These are phyloP conservation scores for Aspergillus cavernicola DNA, from an alignment of 495 filamentous ascomycete species.

Conservation along the genomic window DNA sequence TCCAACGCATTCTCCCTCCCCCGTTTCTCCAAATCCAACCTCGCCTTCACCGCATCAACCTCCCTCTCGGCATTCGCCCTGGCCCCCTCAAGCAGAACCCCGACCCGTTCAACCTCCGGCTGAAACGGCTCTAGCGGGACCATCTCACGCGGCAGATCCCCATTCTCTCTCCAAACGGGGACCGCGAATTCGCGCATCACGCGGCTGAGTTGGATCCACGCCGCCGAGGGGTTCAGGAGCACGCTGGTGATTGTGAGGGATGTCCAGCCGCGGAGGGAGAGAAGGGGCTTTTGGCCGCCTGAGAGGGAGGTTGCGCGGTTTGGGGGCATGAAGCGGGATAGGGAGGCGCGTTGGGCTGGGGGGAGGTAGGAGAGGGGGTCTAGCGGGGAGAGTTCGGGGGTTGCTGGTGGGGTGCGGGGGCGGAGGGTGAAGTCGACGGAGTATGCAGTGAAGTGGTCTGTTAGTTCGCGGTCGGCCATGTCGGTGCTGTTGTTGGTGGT, in stretches of 20 bases:
- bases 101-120: conserved; percentile 8
- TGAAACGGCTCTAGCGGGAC: conserved; percentile 3
- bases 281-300: conserved; percentile 6
- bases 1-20: conserved; percentile 7
- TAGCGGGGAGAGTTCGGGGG: background rate
- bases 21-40: background rate
- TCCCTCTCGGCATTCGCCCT: background rate
- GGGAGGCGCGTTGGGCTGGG: background rate
- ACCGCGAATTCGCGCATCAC: background rate
- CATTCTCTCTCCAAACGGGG: background rate
- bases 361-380: background rate
- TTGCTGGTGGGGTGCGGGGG: background rate
- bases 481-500: background rate
- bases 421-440: conserved; percentile 9
- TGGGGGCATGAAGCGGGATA: background rate
- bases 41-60: conserved; percentile 4
- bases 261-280: background rate
- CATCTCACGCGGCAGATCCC: conserved; percentile 8
- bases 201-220: conserved; percentile 4
- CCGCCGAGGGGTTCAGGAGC: background rate
- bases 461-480: conserved; percentile 10
- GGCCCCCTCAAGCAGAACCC: conserved; percentile 2
- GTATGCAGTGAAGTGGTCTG: conserved; percentile 10
- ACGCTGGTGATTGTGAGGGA: background rate
- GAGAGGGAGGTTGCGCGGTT: background rate